Evolutionary conservation across 371 early-diverging fungal genomes (phyloP).

Genomic region (Syncephalastrum sp.): DNA sequence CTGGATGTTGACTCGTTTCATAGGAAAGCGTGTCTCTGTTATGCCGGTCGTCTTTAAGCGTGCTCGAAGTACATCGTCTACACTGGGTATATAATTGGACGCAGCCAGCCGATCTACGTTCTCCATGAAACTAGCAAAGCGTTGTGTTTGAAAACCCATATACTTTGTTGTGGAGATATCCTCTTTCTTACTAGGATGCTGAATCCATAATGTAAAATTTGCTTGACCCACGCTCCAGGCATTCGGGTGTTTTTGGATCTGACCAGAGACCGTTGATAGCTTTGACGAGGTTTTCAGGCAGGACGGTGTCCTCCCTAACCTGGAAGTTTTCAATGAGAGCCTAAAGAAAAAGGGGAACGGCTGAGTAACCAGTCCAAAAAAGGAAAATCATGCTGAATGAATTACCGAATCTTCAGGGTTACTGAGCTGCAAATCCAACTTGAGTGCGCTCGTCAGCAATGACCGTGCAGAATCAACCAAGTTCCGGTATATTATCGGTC

Average conservation of each 20-base stretch:
- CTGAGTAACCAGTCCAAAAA: constrained; percentile 2
- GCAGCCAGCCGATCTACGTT: constrained; percentile 52
- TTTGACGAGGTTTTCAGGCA: constrained; percentile 23
- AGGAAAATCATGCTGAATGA: constrained; percentile 4
- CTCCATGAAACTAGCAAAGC: constrained; percentile 44
- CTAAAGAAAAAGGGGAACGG: not conserved
- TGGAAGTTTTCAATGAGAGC: constrained; percentile 10
- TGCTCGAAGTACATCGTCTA: constrained; percentile 72
- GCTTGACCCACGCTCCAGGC: constrained; percentile 53
- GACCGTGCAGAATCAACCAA: constrained; percentile 66
- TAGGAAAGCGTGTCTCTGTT: constrained; percentile 60
- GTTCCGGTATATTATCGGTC: constrained; percentile 71
- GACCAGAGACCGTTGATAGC: constrained; percentile 64
- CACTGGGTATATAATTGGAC: constrained; percentile 56
- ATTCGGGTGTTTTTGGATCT: constrained; percentile 55
- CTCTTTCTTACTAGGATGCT: constrained; percentile 56
- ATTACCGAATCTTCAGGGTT: constrained; percentile 1
- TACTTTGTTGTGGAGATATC: too few species aligned
- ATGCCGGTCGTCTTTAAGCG: constrained; percentile 82
- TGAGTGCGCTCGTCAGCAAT: constrained; percentile 54
- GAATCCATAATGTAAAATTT: constrained; percentile 79
- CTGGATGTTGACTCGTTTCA: constrained; percentile 49
- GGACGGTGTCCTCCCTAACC: constrained; percentile 6
- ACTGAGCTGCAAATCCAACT: constrained; percentile 44
- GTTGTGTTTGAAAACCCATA: not conserved